These are phyloP conservation scores for Saturnispora quitensis DNA, from an alignment of 805 yeast species.

Conservation along the genomic window DNA sequence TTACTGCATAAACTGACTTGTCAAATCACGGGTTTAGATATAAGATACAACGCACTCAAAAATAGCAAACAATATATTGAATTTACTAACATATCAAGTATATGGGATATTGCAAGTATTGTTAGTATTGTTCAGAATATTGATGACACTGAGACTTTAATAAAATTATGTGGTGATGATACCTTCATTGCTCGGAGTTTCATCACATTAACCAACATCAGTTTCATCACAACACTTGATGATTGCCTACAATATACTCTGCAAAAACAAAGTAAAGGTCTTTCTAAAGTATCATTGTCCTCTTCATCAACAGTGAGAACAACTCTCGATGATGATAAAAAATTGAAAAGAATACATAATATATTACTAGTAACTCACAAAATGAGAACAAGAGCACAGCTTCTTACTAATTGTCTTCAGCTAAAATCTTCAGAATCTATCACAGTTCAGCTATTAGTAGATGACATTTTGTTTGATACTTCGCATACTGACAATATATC, in stretches of 20 bases:
- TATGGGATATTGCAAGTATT: constrained; percentile 8
- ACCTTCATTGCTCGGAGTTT: constrained; percentile 18
- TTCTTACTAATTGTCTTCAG: constrained; percentile 15
- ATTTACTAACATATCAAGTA: constrained; percentile 13
- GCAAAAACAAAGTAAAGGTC: not conserved
- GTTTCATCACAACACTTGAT: constrained; percentile 12
- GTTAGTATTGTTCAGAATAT: constrained; percentile 7
- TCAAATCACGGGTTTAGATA: constrained; percentile 9
- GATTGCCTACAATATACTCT: constrained; percentile 8
- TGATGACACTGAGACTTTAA: constrained; percentile 10
- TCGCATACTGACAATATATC: constrained; percentile 18
- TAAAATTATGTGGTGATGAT: constrained; percentile 10
- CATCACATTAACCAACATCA: constrained; percentile 15
- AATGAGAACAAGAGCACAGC: constrained; percentile 19
- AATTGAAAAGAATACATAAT: not conserved
- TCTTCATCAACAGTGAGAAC: not conserved
- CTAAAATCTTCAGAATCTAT: constrained; percentile 13
- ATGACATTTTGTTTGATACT: constrained; percentile 23
- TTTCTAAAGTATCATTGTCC: not conserved
- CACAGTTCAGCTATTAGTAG: constrained; percentile 11
- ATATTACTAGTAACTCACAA: constrained; percentile 15
- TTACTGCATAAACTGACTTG: constrained; percentile 10
- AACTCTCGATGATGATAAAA: not conserved
- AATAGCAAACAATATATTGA: constrained; percentile 8
- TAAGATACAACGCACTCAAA: not conserved